Evolutionary conservation across 2,329 filamentous ascomycete genomes (phyloP), one percentile per base, ranked within the genome.

Genomic region (Fusarium odoratissimum): DNA sequence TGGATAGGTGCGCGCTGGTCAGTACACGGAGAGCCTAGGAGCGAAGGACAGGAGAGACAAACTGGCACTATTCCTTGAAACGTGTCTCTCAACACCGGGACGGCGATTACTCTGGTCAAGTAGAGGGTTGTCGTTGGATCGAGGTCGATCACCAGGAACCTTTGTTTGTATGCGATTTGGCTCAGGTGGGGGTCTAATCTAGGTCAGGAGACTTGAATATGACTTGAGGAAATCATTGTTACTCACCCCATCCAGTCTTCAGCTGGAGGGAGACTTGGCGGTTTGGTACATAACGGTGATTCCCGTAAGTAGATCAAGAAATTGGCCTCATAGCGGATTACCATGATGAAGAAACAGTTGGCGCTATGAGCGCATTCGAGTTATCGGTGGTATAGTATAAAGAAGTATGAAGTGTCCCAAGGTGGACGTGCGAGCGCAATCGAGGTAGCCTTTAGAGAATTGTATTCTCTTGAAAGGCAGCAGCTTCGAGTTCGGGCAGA

Each of bases 241-340:
- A 83, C 89, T 80, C 86, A 97, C 93, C 95, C 95, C 94, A 98
- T 97, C 95, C 95, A 98, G 86, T 97, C 94, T 84, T 97, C 94
- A 72, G 92, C 89, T 31, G 94, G 92, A 73, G 95, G 95, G 49
- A 98, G 88, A 72, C 88, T 89, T 72, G 91, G 86, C 51, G 95
- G 95, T 83, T 93, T 97, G 76, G 88, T 85, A 79, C 95, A 95
- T 81, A 97, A 86, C 74, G 95, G 95, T 73, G 95, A 98, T 67
- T 92, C 87, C 83, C 92, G 90, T 78, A 98, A 86, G 81, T 88
- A 87, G 77, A 94, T 86, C 76, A 98, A 87, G 83, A 93, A 88
- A 73, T 95, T 93, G 82, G 89, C 87, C 71, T 92, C 89, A 82
- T 98, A 98, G 86, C 90, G 89, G 79, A 86, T 81, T 79, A 86